A percentile compares a stretch with the other conserved stretches of the same genome.
phyloP scores from a whole-genome alignment of 2,329 filamentous ascomycete species.

The Bipolaris victoriae region DNA sequence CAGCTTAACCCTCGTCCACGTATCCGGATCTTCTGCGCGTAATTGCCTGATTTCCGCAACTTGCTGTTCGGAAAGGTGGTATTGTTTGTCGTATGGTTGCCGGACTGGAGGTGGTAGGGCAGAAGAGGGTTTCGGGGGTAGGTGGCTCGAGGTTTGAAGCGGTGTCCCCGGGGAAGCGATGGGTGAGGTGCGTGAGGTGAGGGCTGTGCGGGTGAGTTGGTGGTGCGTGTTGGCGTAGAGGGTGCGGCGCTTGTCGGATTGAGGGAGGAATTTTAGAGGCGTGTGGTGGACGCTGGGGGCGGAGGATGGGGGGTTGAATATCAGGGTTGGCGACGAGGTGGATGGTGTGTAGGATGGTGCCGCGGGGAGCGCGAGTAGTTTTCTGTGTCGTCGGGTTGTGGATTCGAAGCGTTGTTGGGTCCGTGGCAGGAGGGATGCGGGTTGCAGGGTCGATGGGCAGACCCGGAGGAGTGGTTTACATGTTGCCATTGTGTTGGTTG shows the following conservation, averaged over 20 bases:
- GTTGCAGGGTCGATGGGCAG: conserved; percentile 22
- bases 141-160: conserved; percentile 17
- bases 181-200: conserved; percentile 29
- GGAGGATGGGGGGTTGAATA: conserved; percentile 71
- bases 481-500: conserved; percentile 46
- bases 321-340: conserved; percentile 36
- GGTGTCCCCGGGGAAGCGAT: conserved; percentile 42
- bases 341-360: conserved; percentile 51
- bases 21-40: conserved; percentile 60
- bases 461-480: conserved; percentile 39
- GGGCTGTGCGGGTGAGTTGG: conserved; percentile 29
- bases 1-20: conserved; percentile 65
- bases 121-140: conserved; percentile 36
- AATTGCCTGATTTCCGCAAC: conserved; percentile 65
- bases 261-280: conserved; percentile 68
- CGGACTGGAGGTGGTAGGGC: conserved; percentile 58
- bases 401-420: conserved; percentile 52
- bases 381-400: conserved; percentile 54
- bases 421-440: conserved; percentile 31
- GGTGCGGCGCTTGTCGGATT: conserved; percentile 60
- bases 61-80: conserved; percentile 64
- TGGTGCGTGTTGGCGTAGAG: conserved; percentile 51
- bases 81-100: conserved; percentile 62
- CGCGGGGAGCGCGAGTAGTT: conserved; percentile 54
- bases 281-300: conserved; percentile 69